phyloP scores from a whole-genome alignment of 495 filamentous ascomycete species.

The Oleoguttula mirabilis region DNA sequence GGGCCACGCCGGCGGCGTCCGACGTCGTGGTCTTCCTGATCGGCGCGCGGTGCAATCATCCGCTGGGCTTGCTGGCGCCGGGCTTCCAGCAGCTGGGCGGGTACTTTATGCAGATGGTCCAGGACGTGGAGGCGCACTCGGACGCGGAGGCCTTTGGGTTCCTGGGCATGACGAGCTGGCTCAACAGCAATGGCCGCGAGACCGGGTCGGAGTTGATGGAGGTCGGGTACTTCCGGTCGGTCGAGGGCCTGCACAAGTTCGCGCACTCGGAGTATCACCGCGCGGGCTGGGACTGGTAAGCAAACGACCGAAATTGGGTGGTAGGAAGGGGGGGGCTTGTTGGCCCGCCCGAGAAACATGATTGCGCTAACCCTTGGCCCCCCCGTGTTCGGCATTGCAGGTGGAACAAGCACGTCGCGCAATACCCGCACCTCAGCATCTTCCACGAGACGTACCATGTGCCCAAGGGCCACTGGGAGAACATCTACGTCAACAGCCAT shows the following conservation, averaged over 20 bases:
- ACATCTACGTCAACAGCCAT: constrained; percentile 14
- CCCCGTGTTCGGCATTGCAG: constrained; percentile 1
- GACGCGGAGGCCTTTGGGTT: constrained; percentile 19
- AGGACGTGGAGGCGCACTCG: constrained; percentile 13
- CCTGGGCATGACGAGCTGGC: constrained; percentile 16
- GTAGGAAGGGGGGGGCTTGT: neutral
- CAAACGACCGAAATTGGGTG: neutral
- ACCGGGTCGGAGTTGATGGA: constrained; percentile 31
- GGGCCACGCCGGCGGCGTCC: constrained; percentile 23
- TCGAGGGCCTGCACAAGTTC: constrained; percentile 39
- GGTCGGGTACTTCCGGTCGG: constrained; percentile 37
- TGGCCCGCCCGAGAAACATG: neutral
- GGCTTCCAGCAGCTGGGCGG: constrained; percentile 11
- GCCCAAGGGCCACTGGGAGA: constrained; percentile 35
- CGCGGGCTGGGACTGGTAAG: constrained; percentile 37
- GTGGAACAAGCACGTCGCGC: constrained; percentile 29
- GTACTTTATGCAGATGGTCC: constrained; percentile 3
- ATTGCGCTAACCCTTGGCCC: neutral
- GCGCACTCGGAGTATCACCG: constrained; percentile 37
- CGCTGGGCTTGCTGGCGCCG: constrained; percentile 16
- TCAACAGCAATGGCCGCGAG: constrained; percentile 13
- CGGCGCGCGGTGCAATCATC: constrained; percentile 32
- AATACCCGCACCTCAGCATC: constrained; percentile 35
- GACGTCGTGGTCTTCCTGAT: constrained; percentile 34
- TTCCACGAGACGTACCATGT: constrained; percentile 39